Base-by-base conservation (phyloP, 2,329 filamentous ascomycete genomes). In the Aphanocladium album region DNA sequence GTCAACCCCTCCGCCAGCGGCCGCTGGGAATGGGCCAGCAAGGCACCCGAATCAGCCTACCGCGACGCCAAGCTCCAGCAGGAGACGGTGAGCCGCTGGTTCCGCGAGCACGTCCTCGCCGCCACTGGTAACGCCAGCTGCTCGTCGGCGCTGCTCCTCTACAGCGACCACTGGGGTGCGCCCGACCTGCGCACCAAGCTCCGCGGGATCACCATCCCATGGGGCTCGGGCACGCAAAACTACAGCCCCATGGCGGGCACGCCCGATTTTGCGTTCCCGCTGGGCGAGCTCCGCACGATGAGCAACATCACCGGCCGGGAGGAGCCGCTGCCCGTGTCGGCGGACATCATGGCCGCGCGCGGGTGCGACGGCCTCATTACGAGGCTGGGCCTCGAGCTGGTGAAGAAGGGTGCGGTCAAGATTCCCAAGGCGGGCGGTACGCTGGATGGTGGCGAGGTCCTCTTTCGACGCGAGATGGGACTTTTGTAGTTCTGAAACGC, bases 361-460 rank as follows among this genome's bases (percentile, higher is more conserved):
- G 76, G 76, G 1, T 79, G 76, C 61, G 85, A 88, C 70, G 81
- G 82, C 0, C 76, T 87, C 73, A 66, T 87, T 27, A 81, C 81
- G 46, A 77, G 76, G 47, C 68, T 87, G 54, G 80, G 83, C 2
- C 72, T 78, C 54, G 80, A 83, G 46, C 62, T 87, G 60, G 75
- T 80, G 1, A 71, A 71, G 27, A 77, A 74, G 17, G 83, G 82
- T 0, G 74, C 85, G 3, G 21, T 85, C 46, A 74, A 72, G 51
- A 65, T 75, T 3, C 80, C 78, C 2, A 69, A 74, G 67, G 70
- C 76, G 2, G 82, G 83, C 1, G 67, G 67, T 8, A 67, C 67
- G 6, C 62, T 72, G 30, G 43, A 61, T 1, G 71, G 71, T 0
- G 67, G 64, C 3, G 66, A 67, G 37, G 46, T 72, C 11, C 55